Evolutionary conservation across 2,329 filamentous ascomycete species (phyloP), one percentile per base, ranked within the genome.

Genomic region (Boeremia lycopersici): DNA sequence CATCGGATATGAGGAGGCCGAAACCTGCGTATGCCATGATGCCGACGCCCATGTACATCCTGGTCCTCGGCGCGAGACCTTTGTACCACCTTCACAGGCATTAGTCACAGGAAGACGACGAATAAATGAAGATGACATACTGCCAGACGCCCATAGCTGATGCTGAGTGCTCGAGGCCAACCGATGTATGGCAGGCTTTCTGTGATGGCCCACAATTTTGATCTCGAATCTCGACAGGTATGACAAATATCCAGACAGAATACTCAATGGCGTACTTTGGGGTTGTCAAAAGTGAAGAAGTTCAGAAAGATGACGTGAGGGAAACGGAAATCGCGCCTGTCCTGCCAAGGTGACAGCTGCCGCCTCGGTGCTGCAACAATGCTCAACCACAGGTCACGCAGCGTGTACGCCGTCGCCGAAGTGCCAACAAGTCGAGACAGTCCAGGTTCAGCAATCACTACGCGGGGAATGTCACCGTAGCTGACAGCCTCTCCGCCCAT

Each of bases 1-100:
- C 81, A 69, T 93, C 89, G 5, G 89, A 86, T 15, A 90, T 70
- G 70, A 88, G 87, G n/a, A 95, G 81, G 13, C 91, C 93, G 35
- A 86, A 78, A 35, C 80, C 78, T 12, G 90, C 91, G 85, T 91
- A 96, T 30, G 84, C 84, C 69, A 96, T 85, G 62, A 96, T 77
- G 64, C 86, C 89, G 43, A 86, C 72, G 63, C 93, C 93, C 59
- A 96, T 81, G 42, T 87, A 77, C 36, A 90, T 77, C 52, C 89
- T 89, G 23, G 89, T 88, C 63, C 84, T 87, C 15, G 88, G 84
- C 3, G 87, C 78, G 48, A 96, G 86, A 65, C 84, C 85, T 70
- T 83, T 87, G 79, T 92, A 96, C 67, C 68, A 72, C 42, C 75
- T 76, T 15, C 7, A 4, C 13, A 31, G 15, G 26, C 15, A 38